Evolutionary conservation across 352 stramenopile genomes (phyloP).

Genomic region (Globisporangium polare): DNA sequence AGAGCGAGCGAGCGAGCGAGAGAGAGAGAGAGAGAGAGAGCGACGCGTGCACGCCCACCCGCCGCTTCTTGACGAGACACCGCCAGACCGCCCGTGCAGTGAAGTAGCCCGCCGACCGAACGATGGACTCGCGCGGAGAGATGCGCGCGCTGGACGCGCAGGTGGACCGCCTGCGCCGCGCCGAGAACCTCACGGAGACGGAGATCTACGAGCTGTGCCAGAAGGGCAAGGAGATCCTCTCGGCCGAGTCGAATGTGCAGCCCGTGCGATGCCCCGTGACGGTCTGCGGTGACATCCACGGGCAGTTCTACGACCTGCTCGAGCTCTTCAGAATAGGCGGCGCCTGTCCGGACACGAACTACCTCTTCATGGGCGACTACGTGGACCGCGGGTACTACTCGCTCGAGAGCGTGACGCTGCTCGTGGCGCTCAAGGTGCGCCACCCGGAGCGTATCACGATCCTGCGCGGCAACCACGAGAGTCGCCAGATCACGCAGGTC

Average conservation of each 20-base stretch:
- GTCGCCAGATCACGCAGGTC: constrained; percentile 25
- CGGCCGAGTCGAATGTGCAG: constrained; percentile 83
- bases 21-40: neutral
- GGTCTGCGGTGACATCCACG: constrained; percentile 87
- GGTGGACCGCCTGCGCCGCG: constrained; percentile 75
- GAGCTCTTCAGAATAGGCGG: constrained; percentile 90
- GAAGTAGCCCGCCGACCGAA: constrained; percentile 1
- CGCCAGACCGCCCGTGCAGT: neutral
- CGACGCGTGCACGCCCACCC: neutral
- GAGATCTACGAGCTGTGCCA: constrained; percentile 89
- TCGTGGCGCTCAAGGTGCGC: constrained; percentile 84
- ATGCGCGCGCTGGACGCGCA: constrained; percentile 87
- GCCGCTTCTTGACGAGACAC: neutral
- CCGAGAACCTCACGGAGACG: constrained; percentile 87
- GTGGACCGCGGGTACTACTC: constrained; percentile 89
- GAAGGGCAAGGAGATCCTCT: constrained; percentile 88
- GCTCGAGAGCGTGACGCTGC: constrained; percentile 77
- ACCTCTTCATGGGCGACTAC: constrained; percentile 91
- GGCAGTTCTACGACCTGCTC: constrained; percentile 87
- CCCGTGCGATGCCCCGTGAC: constrained; percentile 83
- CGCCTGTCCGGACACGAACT: constrained; percentile 85
- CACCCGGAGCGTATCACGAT: constrained; percentile 86
- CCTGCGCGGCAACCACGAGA: constrained; percentile 65
- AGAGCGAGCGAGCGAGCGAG: no score
- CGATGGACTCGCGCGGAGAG: constrained; percentile 71